Evolutionary conservation across 257 asterid species (phyloP).

Genomic region (Solanum sitiens): DNA sequence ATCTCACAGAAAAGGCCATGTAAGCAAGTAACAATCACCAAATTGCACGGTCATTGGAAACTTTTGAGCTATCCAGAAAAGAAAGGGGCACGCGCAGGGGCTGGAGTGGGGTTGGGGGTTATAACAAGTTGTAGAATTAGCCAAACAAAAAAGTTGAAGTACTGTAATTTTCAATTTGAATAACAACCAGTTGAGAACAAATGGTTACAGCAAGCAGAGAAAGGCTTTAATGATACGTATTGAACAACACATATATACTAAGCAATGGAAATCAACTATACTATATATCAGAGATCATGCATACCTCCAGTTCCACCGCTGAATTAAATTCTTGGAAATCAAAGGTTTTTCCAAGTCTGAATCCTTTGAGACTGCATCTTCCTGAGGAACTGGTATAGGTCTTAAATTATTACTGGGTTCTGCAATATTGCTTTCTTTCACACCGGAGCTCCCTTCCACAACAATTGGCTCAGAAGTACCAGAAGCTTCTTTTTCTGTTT

Average conservation of each 20-base stretch:
- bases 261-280: background rate
- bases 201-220: background rate
- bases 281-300: background rate
- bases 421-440: constrained; percentile 11
- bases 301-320: constrained; percentile 61
- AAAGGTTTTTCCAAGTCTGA: constrained; percentile 31
- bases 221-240: background rate
- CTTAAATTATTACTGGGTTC: constrained; percentile 5
- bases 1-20: background rate
- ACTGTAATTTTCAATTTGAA: background rate
- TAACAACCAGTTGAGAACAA: background rate
- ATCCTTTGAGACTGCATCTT: constrained; percentile 20
- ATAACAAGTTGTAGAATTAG: background rate
- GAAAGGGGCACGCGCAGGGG: background rate
- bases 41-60: background rate
- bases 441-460: constrained; percentile 19
- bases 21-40: background rate
- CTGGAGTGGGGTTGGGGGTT: background rate
- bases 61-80: background rate
- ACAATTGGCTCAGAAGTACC: constrained; percentile 9
- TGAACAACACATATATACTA: background rate
- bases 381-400: constrained; percentile 9
- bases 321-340: constrained; percentile 45
- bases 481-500: constrained; percentile 9
- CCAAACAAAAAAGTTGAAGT: background rate